Base-by-base conservation (phyloP, 2,329 filamentous ascomycete genomes). In the Arachnomyces sp. region DNA sequence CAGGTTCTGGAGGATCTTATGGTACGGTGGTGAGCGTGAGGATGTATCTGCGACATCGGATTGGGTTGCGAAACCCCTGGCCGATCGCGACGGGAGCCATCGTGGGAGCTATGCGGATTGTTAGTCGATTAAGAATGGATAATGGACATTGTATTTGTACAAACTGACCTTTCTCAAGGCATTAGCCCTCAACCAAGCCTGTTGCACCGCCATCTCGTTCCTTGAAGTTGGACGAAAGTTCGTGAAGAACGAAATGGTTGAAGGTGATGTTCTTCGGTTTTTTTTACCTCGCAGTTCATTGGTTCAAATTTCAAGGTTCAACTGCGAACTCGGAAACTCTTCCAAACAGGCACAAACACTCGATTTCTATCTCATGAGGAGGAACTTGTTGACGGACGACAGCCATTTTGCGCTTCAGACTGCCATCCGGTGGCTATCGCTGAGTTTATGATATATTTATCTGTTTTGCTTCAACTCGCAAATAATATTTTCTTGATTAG, bases 1-100 rank as follows among this genome's bases (percentile, higher is more conserved):
- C 47, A 94, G 82, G 53, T 82, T 84, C 56, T 74, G 75, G 58
- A 89, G 74, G 38, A 94, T 82, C 64, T 82, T 88, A 52, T 82
- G 73, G 66, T 95, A 95, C 18, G 85, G 85, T 34, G 87, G 84
- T 49, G 76, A 80, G 49, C 79, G 76, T 18, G 74, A 71, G 40
- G 68, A 65, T 25, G 35, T 4, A 17, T 18, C 35, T 28, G 18
- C 15, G 13, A n/a, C 9, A 17, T 37, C 18, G 18, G 17, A 28
- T 37, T 30, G 18, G 9, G 47, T 48, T 25, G 47, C 43, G 33
- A 48, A 39, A n/a, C 42, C 41, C 38, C 43, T 28, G 30, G 25
- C 6, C 35, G 15, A 32, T 43, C n/a, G 31, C 16, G 36, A 13
- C 13, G 36, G 39, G n/a, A 33, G 32, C n/a, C 44, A 41, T 45